phyloP scores from a whole-genome alignment of 2,329 filamentous ascomycete species.

The Neofusicoccum parvum region DNA sequence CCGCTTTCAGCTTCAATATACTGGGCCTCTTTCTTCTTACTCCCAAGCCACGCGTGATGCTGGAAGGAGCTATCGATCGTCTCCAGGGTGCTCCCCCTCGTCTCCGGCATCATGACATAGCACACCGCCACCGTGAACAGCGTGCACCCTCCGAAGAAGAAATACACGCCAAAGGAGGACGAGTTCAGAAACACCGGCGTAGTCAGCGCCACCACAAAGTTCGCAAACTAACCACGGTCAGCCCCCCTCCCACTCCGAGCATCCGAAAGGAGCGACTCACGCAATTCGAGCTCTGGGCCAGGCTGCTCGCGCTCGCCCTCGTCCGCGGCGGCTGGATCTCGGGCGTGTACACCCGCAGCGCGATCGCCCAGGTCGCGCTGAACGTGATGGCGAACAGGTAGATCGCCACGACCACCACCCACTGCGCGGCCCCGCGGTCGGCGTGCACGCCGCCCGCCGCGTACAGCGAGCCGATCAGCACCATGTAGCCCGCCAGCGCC shows the following conservation, averaged over 20 bases:
- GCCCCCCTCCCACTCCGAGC: no score
- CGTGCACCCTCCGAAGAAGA: slow-evolving; percentile 34
- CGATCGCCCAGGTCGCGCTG: slow-evolving; percentile 56
- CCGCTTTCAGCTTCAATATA: no score
- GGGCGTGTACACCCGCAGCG: slow-evolving; percentile 58
- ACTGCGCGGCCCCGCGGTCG: slow-evolving; percentile 44
- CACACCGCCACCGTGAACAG: slow-evolving; percentile 29
- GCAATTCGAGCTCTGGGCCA: slow-evolving; percentile 59
- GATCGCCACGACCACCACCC: slow-evolving; percentile 55
- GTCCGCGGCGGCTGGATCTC: slow-evolving; percentile 62
- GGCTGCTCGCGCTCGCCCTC: slow-evolving; percentile 56
- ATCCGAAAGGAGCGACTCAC: slow-evolving; percentile 29
- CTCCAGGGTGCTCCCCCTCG: slow-evolving; percentile 51
- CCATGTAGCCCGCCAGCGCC: slow-evolving; percentile 52
- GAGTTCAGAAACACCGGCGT: slow-evolving; percentile 54
- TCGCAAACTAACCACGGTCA: slow-evolving; percentile 28
- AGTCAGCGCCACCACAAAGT: slow-evolving; percentile 42
- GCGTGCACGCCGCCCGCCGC: slow-evolving; percentile 47
- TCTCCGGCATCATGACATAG: slow-evolving; percentile 54
- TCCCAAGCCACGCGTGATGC: slow-evolving; percentile 23
- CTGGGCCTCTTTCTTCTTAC: neutral
- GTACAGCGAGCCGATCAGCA: slow-evolving; percentile 58
- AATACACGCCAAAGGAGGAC: slow-evolving; percentile 36
- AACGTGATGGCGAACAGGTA: slow-evolving; percentile 53
- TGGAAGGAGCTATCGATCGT: slow-evolving; percentile 54